Base-by-base conservation (phyloP, 345 rosid genomes). In the Eucalyptus tenuipes region DNA sequence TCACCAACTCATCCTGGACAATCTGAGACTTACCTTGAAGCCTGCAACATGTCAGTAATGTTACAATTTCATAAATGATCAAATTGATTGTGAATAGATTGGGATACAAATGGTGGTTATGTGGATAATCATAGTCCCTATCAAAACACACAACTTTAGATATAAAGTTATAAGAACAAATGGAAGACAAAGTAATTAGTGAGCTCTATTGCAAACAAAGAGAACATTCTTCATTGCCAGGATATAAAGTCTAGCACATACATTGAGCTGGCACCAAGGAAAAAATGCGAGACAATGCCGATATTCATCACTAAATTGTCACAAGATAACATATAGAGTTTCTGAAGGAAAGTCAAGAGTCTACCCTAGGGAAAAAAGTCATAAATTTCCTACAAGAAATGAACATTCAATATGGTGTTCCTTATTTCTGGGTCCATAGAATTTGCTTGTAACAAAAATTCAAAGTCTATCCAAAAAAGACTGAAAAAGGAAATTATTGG, bases 21-120 rank as follows among this genome's bases (percentile, higher is more conserved):
- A 95, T 91, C 93, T 96, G 99, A 87, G 98, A 95, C 95, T 95
- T 97, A n/a, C 99, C 99, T 91, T 96, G 99, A 89, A 97, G 93
- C 90, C 99, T 97, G 95, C 87, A 92, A 16, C 66, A 87, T 64
- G 79, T 37, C 22, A 11, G 22, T 47, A 53, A 48, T 53, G 48
- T 27, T 40, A 87, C 86, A 88, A 85, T 85, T 88, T 44, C 12
- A 11, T 33, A 68, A 68, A 57, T 22, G 45, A 61, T 47, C 87
- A 86, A 75, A 37, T 20, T 75, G 45, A 75, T 75, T 6, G 27
- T 75, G 47, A 37, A 75, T 20, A 44, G 13, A 75, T 75, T 75
- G 81, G 82, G 47, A 75, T 37, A 37, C 82, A 20, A 75, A 37
- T 24, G 12, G 42, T 75, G 81, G 27, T 71, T 75, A 37, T 37